Percentiles rank a stretch among this genome's conserved stretches.
These are phyloP conservation scores for Aureobasidium sp. DNA, from an alignment of 2,329 filamentous ascomycete genomes.

Conservation along the genomic window DNA sequence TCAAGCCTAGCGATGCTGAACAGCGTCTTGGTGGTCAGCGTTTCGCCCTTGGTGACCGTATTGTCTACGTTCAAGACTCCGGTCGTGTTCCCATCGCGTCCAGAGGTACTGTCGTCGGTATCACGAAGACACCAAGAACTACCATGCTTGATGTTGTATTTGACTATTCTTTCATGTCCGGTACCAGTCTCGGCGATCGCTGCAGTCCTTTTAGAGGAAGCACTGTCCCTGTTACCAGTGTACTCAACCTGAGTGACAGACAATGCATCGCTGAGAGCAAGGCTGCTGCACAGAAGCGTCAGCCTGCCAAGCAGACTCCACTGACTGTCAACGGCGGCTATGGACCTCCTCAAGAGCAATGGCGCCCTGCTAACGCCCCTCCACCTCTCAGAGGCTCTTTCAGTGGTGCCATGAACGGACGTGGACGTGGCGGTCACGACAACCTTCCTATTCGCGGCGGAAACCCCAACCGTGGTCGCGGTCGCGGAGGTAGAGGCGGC, in stretches of 20 bases:
- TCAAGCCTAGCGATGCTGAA: conserved; percentile 95
- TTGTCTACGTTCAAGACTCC: conserved; percentile 86
- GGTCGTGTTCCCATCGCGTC: conserved; percentile 92
- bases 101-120: conserved; percentile 86
- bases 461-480: conserved; percentile 20
- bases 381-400: conserved; percentile 51
- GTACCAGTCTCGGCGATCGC: conserved; percentile 80
- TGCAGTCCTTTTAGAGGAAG: conserved; percentile 91
- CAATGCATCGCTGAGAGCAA: conserved; percentile 61
- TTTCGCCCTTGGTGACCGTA: conserved; percentile 78
- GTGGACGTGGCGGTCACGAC: conserved; percentile 30
- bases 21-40: conserved; percentile 78
- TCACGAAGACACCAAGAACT: conserved; percentile 77
- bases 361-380: conserved; percentile 47
- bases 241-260: conserved; percentile 75
- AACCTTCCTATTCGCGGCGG: conserved; percentile 32
- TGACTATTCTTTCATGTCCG: conserved; percentile 93
- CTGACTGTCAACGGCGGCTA: conserved; percentile 30
- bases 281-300: conserved; percentile 15
- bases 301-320: conserved; percentile 16
- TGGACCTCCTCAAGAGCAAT: conserved; percentile 52
- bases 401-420: conserved; percentile 46
- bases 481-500: conserved; percentile 27
- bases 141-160: conserved; percentile 86
- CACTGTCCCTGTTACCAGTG: conserved; percentile 78